These are phyloP conservation scores for Rhododendron griersonianum DNA, from an alignment of 148 eudicot genomes.

Conservation along the genomic window DNA sequence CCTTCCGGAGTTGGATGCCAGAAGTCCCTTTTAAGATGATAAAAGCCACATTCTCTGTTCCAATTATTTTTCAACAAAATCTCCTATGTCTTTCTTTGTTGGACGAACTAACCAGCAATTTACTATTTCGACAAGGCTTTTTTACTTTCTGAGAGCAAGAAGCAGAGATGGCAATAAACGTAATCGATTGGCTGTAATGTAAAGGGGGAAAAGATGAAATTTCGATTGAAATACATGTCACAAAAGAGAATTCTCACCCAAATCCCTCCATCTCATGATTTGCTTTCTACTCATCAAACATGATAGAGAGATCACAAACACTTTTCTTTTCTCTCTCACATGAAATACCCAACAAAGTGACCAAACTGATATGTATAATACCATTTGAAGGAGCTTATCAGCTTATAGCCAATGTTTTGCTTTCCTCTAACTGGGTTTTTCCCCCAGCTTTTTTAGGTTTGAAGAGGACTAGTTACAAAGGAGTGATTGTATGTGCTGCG, in stretches of 20 bases:
- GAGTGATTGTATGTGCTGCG: constrained; percentile 17
- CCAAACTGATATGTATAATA: neutral
- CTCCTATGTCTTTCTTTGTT: neutral
- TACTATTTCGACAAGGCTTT: too few species aligned
- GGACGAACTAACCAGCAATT: too few species aligned
- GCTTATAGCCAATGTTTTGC: neutral
- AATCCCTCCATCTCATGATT: neutral
- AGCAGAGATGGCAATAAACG: neutral
- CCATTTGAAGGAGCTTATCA: neutral
- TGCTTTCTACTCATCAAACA: neutral
- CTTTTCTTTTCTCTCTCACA: neutral
- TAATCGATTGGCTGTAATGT: neutral
- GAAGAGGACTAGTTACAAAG: constrained; percentile 23
- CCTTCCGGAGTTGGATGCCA: neutral
- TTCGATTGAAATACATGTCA: neutral
- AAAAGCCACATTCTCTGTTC: neutral
- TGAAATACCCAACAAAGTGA: neutral
- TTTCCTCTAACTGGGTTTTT: constrained; percentile 21
- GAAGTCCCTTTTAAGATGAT: neutral
- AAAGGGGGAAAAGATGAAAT: neutral
- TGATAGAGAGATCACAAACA: neutral
- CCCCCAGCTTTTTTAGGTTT: constrained; percentile 20
- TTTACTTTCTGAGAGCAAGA: too few species aligned
- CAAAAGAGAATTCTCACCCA: neutral
- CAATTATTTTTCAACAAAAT: neutral